phyloP scores from a whole-genome alignment of 2,329 filamentous ascomycete genomes.

The Lithohypha guttulata region DNA sequence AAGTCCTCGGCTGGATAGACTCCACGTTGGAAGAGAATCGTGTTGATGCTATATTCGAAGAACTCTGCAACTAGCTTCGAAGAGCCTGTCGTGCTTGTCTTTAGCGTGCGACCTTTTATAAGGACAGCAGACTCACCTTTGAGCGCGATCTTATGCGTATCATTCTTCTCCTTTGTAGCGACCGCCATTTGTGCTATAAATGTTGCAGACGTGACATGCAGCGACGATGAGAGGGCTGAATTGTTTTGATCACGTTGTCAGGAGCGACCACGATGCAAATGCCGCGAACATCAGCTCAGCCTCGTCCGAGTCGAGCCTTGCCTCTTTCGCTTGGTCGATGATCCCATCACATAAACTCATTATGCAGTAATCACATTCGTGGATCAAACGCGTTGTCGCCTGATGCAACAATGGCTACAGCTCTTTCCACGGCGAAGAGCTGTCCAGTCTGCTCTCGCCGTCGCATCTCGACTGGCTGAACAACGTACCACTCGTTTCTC shows the following conservation, averaged over 20 bases:
- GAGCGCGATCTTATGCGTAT: constrained; percentile 87
- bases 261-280: too few species aligned
- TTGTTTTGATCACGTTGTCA: too few species aligned
- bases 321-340: too few species aligned
- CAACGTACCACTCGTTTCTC: background rate
- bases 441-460: constrained; percentile 16
- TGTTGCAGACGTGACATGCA: too few species aligned
- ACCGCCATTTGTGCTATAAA: constrained; percentile 24
- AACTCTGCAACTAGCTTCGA: constrained; percentile 91
- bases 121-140: constrained; percentile 29
- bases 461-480: constrained; percentile 8
- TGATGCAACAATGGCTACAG: constrained; percentile 22
- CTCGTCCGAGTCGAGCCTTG: too few species aligned
- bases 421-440: constrained; percentile 21
- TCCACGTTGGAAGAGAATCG: constrained; percentile 64
- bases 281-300: too few species aligned
- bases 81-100: constrained; percentile 46
- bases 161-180: constrained; percentile 57
- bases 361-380: constrained; percentile 2
- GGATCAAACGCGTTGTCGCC: constrained; percentile 7
- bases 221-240: too few species aligned
- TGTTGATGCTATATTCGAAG: constrained; percentile 84
- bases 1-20: constrained; percentile 93
- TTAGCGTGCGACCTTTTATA: too few species aligned
- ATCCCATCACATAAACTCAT: too few species aligned